Evolutionary conservation across 306 rosid species (phyloP), one percentile per base, ranked within the genome.

Genomic region (Cyamopsis tetragonoloba): DNA sequence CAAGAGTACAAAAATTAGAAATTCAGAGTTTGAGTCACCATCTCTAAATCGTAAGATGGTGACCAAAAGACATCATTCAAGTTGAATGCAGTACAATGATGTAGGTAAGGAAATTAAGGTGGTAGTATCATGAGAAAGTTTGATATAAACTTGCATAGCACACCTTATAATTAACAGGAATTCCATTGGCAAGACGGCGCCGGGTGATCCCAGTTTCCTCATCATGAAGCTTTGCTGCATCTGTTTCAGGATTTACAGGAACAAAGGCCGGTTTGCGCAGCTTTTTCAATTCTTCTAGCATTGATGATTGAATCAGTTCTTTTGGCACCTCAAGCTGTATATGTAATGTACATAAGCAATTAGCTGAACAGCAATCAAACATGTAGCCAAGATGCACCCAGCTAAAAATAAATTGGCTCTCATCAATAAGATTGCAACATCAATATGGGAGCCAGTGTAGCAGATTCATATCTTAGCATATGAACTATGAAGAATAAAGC

Each of bases 241-340:
- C 70, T 39, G 78, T 80, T 85, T 71, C 86, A 46, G 88, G 80
- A 81, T 78, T 81, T 35, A 82, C 47, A 59, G 97, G 89, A 82
- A 83, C 27, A 65, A 93, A 93, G 68, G 84, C 67, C 54, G 99
- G 99, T 60, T 61, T 75, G 30, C 79, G 50, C 80, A 83, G 85
- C 56, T 67, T 48, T 91, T 88, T 81, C 62, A 93, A 83, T 50
- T 86, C 97, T 20, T 82, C 84, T 75, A 93, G 77, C 67, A 82
- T 82, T 51, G 89, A 81, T 22, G 85, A 78, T 67, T 84, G 85
- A 69, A 90, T 78, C 72, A 93, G 73, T 78, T 89, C 99, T 73
- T 85, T 93, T 58, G 99, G 99, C 51, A 93, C 96, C 90, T 90
- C 99, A 66, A 93, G 91, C 99, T 93, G 86, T 72, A 53, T 39